Percentiles rank a stretch among this genome's conserved stretches.
phyloP scores from a whole-genome alignment of 495 filamentous ascomycete genomes.

The Hyaloscypha bicolor region DNA sequence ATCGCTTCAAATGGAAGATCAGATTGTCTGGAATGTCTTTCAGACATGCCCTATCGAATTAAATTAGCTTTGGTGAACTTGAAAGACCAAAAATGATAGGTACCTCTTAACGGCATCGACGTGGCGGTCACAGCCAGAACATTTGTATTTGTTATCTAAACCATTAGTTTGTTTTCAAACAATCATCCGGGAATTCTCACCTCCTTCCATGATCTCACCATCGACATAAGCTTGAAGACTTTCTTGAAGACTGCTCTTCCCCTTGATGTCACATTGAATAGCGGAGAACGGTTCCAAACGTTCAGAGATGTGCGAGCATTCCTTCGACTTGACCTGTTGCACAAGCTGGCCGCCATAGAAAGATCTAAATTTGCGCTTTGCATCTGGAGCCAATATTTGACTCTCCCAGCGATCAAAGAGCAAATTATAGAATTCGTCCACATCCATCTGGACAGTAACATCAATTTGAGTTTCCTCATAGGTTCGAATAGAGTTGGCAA shows the following conservation, averaged over 20 bases:
- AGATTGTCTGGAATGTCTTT: constrained; percentile 94
- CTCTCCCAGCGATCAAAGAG: constrained; percentile 90
- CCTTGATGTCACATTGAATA: constrained; percentile 96
- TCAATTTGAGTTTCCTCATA: constrained; percentile 88
- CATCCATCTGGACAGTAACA: constrained; percentile 91
- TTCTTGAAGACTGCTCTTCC: constrained; percentile 80
- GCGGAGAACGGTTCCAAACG: constrained; percentile 88
- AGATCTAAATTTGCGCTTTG: constrained; percentile 75
- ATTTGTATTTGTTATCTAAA: constrained; percentile 91
- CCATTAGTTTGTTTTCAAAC: constrained; percentile 13
- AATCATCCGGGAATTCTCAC: constrained; percentile 42
- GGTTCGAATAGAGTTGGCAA: constrained; percentile 75
- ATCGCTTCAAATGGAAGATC: constrained; percentile 95
- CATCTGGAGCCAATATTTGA: constrained; percentile 67
- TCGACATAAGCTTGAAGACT: constrained; percentile 93
- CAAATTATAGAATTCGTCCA: constrained; percentile 95
- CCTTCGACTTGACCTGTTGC: constrained; percentile 92
- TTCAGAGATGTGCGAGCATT: constrained; percentile 93
- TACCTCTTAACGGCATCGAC: constrained; percentile 93
- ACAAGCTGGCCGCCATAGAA: constrained; percentile 92
- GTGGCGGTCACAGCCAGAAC: constrained; percentile 84
- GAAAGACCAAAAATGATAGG: constrained; percentile 4
- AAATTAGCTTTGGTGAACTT: neutral
- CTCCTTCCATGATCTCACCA: constrained; percentile 95
- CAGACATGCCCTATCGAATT: constrained; percentile 65